Percentiles rank a stretch among this genome's conserved stretches.
phyloP scores from a whole-genome alignment of 1,284 basidiomycete species.

The Cryptococcus amylolentus region DNA sequence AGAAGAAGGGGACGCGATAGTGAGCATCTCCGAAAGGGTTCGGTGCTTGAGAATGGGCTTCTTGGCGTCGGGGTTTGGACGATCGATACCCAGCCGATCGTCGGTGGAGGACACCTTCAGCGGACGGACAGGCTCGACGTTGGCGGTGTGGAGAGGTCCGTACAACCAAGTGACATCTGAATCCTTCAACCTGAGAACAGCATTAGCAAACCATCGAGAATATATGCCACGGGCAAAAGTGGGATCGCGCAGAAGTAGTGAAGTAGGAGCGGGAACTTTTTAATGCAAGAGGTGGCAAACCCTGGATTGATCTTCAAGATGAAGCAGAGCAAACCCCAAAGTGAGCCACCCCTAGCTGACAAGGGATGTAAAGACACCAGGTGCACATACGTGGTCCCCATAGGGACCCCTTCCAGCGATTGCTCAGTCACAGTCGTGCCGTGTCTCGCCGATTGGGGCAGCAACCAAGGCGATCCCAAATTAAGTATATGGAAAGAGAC shows the following conservation, averaged over 20 bases:
- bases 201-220: slow-evolving; percentile 1
- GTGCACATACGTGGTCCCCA: neutral
- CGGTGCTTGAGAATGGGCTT: slow-evolving; percentile 97
- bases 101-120: slow-evolving; percentile 55
- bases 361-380: neutral
- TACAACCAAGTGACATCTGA: slow-evolving; percentile 99
- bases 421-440: neutral
- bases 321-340: no score
- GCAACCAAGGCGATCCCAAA: neutral
- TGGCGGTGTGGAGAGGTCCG: slow-evolving; percentile 87
- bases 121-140: slow-evolving; percentile 62
- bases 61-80: slow-evolving; percentile 43
- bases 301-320: no score
- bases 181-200: slow-evolving; percentile 82
- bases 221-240: no score
- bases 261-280: neutral
- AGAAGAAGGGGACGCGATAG: slow-evolving; percentile 55
- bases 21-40: slow-evolving; percentile 83
- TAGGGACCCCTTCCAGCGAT: neutral
- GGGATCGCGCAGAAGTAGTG: no score
- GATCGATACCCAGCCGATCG: slow-evolving; percentile 55
- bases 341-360: neutral
- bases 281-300: no score
- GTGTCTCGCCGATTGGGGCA: neutral
- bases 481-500: neutral